Evolutionary conservation across 306 rosid genomes (phyloP).

Genomic region (Pachyrhizus erosus): DNA sequence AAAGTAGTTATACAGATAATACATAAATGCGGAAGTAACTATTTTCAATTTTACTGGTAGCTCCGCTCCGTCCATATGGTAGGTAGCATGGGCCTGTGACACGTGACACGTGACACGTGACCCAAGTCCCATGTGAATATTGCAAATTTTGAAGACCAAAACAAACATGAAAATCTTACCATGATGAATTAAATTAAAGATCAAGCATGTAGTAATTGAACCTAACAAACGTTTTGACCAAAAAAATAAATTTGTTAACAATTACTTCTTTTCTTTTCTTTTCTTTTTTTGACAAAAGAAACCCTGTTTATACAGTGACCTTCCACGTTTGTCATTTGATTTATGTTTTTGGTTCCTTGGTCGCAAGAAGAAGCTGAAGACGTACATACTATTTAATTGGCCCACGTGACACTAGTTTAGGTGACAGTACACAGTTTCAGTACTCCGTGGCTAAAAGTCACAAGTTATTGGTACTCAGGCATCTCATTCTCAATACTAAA

Average conservation of each 20-base stretch:
- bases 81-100: not conserved
- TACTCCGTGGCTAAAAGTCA: not conserved
- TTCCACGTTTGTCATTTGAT: not conserved
- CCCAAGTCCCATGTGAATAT: not conserved
- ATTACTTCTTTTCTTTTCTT: too few relatives aligned
- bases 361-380: not conserved
- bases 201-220: not conserved
- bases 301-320: not conserved
- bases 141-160: not conserved
- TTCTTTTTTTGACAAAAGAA: not conserved
- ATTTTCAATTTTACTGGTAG: not conserved
- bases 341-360: conserved; percentile 2
- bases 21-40: not conserved
- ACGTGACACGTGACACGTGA: not conserved
- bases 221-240: too few relatives aligned
- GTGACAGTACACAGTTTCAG: conserved; percentile 3
- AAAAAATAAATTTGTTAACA: too few relatives aligned
- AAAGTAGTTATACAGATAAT: too few relatives aligned
- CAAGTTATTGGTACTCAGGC: not conserved
- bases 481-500: conserved; percentile 21
- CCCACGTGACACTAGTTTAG: conserved; percentile 26
- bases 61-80: not conserved
- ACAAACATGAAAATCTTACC: not conserved
- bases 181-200: not conserved
- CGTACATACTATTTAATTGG: not conserved